Evolutionary conservation across 108 stramenopile genomes (phyloP).

Genomic region (Epithemia pelagica): DNA sequence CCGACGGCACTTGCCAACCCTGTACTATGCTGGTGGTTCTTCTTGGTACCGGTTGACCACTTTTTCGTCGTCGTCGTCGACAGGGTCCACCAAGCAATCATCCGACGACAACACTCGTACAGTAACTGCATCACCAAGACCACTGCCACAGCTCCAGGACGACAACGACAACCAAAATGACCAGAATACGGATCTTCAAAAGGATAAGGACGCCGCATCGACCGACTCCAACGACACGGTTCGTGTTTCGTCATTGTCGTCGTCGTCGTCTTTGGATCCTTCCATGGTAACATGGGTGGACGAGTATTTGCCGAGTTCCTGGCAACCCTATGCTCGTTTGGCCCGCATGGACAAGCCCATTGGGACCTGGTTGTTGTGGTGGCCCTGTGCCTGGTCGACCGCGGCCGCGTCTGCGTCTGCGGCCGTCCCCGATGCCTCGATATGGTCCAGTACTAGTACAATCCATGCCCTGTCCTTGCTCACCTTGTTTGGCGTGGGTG

Average conservation of each 20-base stretch:
- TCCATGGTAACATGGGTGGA: slow-evolving; percentile 48
- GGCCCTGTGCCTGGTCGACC: slow-evolving; percentile 79
- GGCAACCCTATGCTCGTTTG: slow-evolving; percentile 69
- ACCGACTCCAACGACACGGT: too few species aligned
- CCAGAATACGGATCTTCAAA: too few species aligned
- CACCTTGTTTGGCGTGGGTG: slow-evolving; percentile 64
- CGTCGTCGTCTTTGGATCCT: slow-evolving; percentile 30
- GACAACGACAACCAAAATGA: background rate
- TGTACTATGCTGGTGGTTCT: background rate
- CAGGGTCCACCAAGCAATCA: background rate
- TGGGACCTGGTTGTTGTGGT: slow-evolving; percentile 78
- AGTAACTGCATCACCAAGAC: background rate
- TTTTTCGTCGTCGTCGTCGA: background rate
- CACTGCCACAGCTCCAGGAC: too few species aligned
- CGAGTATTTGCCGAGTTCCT: slow-evolving; percentile 18
- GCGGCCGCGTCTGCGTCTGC: slow-evolving; percentile 46
- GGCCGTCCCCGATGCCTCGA: slow-evolving; percentile 23
- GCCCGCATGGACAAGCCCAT: slow-evolving; percentile 83
- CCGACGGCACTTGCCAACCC: background rate
- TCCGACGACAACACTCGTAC: background rate
- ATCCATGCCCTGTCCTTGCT: too few species aligned
- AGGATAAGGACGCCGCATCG: too few species aligned
- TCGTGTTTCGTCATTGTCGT: too few species aligned
- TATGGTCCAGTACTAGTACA: too few species aligned
- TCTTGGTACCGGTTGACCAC: too few species aligned